Percentiles rank a stretch among this genome's conserved stretches.
These are phyloP conservation scores for Cubamyces sp. DNA, from an alignment of 768 basidiomycete genomes.

Conservation along the genomic window DNA sequence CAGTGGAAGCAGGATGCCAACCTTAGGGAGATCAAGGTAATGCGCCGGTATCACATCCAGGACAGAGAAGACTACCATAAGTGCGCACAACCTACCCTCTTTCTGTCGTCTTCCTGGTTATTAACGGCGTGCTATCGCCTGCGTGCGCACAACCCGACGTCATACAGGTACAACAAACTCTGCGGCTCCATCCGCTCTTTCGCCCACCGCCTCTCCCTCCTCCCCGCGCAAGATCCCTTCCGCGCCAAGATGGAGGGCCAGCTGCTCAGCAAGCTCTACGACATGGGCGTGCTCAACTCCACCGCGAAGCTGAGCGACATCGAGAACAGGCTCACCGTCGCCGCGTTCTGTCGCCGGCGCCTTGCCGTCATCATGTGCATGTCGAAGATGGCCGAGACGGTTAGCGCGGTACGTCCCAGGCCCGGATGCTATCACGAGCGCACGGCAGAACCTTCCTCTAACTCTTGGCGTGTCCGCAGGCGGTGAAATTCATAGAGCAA, in stretches of 20 bases:
- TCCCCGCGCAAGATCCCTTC: slow-evolving; percentile 90
- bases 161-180: slow-evolving; percentile 86
- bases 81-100: slow-evolving; percentile 41
- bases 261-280: slow-evolving; percentile 93
- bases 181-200: slow-evolving; percentile 85
- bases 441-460: slow-evolving; percentile 3
- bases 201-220: slow-evolving; percentile 84
- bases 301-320: slow-evolving; percentile 91
- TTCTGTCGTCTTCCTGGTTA: background rate
- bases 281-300: slow-evolving; percentile 91
- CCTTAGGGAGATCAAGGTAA: slow-evolving; percentile 88
- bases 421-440: background rate
- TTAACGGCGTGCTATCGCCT: slow-evolving; percentile 1
- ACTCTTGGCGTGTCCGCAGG: slow-evolving; percentile 50
- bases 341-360: slow-evolving; percentile 89
- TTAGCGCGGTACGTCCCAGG: slow-evolving; percentile 75
- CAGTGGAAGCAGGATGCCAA: slow-evolving; percentile 98
- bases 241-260: slow-evolving; percentile 82
- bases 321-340: slow-evolving; percentile 92
- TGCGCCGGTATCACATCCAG: slow-evolving; percentile 95
- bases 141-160: background rate
- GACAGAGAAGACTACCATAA: slow-evolving; percentile 94
- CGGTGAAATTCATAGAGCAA: slow-evolving; percentile 96
- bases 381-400: slow-evolving; percentile 94
- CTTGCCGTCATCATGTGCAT: slow-evolving; percentile 92